Evolutionary conservation across 2,329 filamentous ascomycete species (phyloP).

Genomic region (Calonectria montana): DNA sequence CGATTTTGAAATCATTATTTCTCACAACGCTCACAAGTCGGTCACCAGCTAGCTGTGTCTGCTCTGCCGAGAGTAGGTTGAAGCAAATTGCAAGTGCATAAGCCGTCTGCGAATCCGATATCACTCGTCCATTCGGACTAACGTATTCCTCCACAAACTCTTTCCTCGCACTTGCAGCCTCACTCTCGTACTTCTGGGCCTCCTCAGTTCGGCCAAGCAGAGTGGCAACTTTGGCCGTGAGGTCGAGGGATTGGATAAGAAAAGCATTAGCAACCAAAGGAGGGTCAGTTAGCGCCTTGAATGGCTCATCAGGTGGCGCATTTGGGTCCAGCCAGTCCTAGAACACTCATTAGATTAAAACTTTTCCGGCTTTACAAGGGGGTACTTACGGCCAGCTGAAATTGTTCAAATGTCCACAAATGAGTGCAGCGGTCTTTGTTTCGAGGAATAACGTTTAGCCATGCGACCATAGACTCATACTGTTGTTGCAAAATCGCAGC

Average conservation of each 20-base stretch:
- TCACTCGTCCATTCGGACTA: constrained; percentile 31
- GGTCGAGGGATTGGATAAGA: constrained; percentile 54
- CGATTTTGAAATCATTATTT: constrained; percentile 32
- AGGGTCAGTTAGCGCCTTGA: constrained; percentile 52
- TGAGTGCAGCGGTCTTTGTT: constrained; percentile 48
- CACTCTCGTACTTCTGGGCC: constrained; percentile 14
- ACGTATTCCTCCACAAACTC: constrained; percentile 38
- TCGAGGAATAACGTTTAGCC: constrained; percentile 49
- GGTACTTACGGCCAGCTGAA: constrained; percentile 36
- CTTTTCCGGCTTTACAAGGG: accelerated
- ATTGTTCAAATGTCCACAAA: constrained; percentile 50
- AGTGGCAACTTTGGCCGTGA: constrained; percentile 50
- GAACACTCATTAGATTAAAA: constrained; percentile 27
- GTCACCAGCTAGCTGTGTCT: constrained; percentile 22
- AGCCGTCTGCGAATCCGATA: constrained; percentile 38
- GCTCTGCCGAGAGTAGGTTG: constrained; percentile 20
- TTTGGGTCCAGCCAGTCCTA: constrained; percentile 63
- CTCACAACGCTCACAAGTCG: constrained; percentile 32
- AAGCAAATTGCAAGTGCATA: constrained; percentile 40
- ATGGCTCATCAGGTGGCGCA: constrained; percentile 54
- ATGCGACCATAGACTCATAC: constrained; percentile 53
- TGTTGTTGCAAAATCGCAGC: constrained; percentile 49
- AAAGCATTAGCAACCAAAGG: constrained; percentile 60
- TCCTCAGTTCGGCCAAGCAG: constrained; percentile 43
- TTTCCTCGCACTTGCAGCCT: constrained; percentile 26